Base-by-base conservation (phyloP, 257 asterid genomes). In the Gentiana macrophylla region DNA sequence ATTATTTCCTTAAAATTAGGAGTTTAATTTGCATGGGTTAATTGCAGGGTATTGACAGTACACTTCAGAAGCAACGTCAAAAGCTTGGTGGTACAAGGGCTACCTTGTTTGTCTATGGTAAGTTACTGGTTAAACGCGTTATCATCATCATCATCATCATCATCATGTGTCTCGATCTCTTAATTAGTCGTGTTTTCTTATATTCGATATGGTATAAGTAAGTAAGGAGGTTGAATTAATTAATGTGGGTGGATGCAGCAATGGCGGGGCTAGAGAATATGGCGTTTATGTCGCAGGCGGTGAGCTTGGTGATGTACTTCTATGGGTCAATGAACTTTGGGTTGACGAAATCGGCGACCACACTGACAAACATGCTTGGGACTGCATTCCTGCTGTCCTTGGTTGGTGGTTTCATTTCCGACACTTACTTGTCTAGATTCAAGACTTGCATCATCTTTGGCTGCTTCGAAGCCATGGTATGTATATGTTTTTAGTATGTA, bases 401-500 rank as follows among this genome's bases (percentile, higher is more conserved):
- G 36, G 70, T 80, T 12, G 85, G 88, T 44, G 88, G 85, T 2
- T 80, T 83, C 33, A 71, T 83, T n/a, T 78, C 81, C 1, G 92
- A 80, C 45, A 83, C 92, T 9, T 78, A 73, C 65, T 45, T 80
- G 41, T 78, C 87, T 11, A 77, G 92, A 62, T 78, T 83, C 74
- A 80, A 69, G 68, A 77, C 92, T 44, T 63, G 83, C 61, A 57
- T 83, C 49, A 35, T 83, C 57, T 83, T 83, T 35, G 85, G 81
- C 38, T 69, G 73, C 63, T 36, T 75, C 12, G 78, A 83, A 70
- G 69, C 72, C 1, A 12, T 75, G 70, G 92, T 80, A 77, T 32
- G 77, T 57, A 15, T 9, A 12, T 4, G 24, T 24, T 24, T 24
- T 24, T 0, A 24, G 24, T 24, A 24, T 24, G 24, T 24, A 24